Percentiles rank a stretch among this genome's conserved stretches.
Conservation (phyloP, 495 filamentous ascomycete species). For the Bryoglossum gracile region DNA sequence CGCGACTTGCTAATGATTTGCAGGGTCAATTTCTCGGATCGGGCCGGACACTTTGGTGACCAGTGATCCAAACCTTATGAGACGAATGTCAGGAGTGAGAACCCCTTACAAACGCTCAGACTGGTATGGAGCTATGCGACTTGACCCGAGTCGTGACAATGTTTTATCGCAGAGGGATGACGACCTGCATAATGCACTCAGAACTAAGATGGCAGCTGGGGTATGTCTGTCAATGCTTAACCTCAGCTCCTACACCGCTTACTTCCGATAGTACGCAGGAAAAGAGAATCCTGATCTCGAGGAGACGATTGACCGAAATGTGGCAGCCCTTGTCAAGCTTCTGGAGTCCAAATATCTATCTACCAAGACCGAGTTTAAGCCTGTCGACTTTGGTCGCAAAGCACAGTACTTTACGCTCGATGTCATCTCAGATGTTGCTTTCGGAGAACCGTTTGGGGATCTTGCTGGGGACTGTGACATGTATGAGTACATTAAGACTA, state of each 20-base stretch:
- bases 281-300: conserved; percentile 35
- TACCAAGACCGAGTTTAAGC: conserved; percentile 11
- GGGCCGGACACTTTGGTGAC: conserved; percentile 37
- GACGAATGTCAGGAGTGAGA: conserved; percentile 29
- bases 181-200: conserved; percentile 27
- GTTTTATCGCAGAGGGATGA: conserved; percentile 29
- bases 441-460: conserved; percentile 36
- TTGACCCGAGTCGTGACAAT: conserved; percentile 30
- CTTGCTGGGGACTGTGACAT: conserved; percentile 33
- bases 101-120: conserved; percentile 27
- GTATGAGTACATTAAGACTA: conserved; percentile 32
- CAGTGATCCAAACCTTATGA: conserved; percentile 30
- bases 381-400: conserved; percentile 36
- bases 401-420: conserved; percentile 40
- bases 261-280: conserved; percentile 29
- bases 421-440: conserved; percentile 37
- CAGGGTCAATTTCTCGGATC: conserved; percentile 35
- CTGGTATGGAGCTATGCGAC: conserved; percentile 26
- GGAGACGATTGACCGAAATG: conserved; percentile 24
- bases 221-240: not conserved
- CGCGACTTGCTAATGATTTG: not conserved
- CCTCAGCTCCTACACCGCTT: not conserved
- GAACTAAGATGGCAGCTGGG: conserved; percentile 30
- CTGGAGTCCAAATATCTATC: conserved; percentile 31
- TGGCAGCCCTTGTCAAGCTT: conserved; percentile 26